Base-by-base conservation (phyloP, 225 moss, liverwort and hornwort species). In the Bryoerythrophyllum caledonicum region DNA sequence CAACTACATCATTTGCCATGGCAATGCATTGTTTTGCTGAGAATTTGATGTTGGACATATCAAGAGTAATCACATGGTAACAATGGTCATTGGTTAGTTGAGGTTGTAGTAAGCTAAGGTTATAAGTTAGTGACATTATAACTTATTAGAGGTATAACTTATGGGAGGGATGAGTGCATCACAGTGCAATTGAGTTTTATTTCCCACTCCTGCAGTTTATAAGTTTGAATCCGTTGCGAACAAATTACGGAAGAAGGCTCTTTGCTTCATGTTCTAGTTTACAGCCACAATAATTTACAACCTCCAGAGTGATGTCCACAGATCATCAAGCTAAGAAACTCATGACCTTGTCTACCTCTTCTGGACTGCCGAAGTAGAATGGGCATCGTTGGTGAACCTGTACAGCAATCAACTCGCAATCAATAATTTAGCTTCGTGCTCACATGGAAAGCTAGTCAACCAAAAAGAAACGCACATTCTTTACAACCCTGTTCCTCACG, bases 371-470 rank as follows among this genome's bases (percentile, higher is more conserved):
- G 4, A 96, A 91, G 56, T 74, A 94, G 17, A 96, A 65, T 17
- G 94, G 94, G 30, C 94, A 89, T 75, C 94, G 85, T 77, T 96
- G 96, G 81, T 96, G 93, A 49, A 96, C 90, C 96, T 96, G 91
- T 78, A 76, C 41, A 74, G 38, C 67, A 79, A 77, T 58, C 65
- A 43, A 67, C 19, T 48, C 53, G 55, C 65, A 66, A 44, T 46
- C 32, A 32, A 71, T 10, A 7, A 23, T 71, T 49, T 15, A 63
- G 66, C 35, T 55, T 48, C 34, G 3, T 66, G 41, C 46, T 55
- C 68, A 40, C 48, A 43, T 62, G 67, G 48, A n/a, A 75, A 44
- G 40, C 40, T 40, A 8, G 44, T 41, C 23, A 23, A 19, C n/a
- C 7, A 20, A 60, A 44, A 21, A 60, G 28, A 26, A 30, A 46